These are phyloP conservation scores for Aspergillus quadricinctus DNA, from an alignment of 2,329 filamentous ascomycete genomes.

Conservation along the genomic window DNA sequence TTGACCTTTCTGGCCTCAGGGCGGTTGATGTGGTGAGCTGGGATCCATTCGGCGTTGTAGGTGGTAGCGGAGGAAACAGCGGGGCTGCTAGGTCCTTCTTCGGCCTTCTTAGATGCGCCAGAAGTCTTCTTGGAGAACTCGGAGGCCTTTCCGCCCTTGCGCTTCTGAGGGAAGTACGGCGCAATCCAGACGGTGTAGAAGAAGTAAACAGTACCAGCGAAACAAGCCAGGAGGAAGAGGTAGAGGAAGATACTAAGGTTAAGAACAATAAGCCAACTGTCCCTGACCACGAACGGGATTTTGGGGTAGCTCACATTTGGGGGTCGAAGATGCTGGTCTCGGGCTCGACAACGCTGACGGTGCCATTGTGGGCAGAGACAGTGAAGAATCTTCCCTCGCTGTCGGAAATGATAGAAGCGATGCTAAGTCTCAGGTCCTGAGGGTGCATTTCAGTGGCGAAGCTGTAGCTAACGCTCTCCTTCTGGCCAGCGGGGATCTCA, in stretches of 20 bases:
- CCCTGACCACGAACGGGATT: background rate
- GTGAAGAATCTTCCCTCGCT: conserved; percentile 67
- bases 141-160: conserved; percentile 54
- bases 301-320: conserved; percentile 68
- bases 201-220: conserved; percentile 82
- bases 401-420: conserved; percentile 70
- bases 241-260: conserved; percentile 85
- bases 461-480: conserved; percentile 71
- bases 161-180: conserved; percentile 85
- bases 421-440: conserved; percentile 75
- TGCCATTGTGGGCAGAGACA: conserved; percentile 73
- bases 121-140: conserved; percentile 62
- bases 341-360: conserved; percentile 81
- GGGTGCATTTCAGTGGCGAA: conserved; percentile 91
- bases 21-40: conserved; percentile 80
- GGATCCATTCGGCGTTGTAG: conserved; percentile 94
- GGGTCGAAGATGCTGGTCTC: conserved; percentile 90
- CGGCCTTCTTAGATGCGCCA: conserved; percentile 64
- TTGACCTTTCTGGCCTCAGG: conserved; percentile 65
- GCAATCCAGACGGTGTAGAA: conserved; percentile 99
- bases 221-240: conserved; percentile 75
- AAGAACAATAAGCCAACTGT: conserved; percentile 5
- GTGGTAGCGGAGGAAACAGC: conserved; percentile 66
- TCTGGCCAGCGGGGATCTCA: conserved; percentile 69
- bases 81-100: conserved; percentile 67